phyloP scores from a whole-genome alignment of 345 rosid genomes.

The Viola odorata region DNA sequence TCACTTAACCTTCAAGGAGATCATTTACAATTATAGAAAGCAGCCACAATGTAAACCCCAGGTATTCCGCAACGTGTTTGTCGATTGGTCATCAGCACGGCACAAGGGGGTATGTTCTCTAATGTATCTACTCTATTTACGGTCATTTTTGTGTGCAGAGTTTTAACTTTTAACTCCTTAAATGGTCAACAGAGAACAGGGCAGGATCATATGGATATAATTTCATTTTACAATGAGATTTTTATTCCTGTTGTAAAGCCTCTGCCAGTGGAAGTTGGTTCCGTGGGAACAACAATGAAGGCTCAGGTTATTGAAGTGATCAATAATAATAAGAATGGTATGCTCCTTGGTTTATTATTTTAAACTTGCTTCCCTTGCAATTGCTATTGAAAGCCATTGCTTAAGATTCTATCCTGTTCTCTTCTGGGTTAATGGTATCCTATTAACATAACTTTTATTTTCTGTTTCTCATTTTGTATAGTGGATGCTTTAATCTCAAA shows the following conservation, averaged over 20 bases:
- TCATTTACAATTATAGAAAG: constrained; percentile 78
- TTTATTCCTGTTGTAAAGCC: constrained; percentile 84
- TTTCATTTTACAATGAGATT: constrained; percentile 55
- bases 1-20: constrained; percentile 73
- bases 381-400: no score
- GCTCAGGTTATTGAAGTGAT: constrained; percentile 41
- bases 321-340: constrained; percentile 57
- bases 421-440: no score
- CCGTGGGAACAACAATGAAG: constrained; percentile 41
- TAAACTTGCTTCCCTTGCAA: no score
- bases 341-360: constrained; percentile 5
- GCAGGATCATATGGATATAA: constrained; percentile 84
- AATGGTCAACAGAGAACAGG: constrained; percentile 58
- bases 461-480: no score
- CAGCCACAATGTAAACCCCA: constrained; percentile 95
- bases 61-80: constrained; percentile 78
- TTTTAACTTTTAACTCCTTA: constrained; percentile 25
- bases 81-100: constrained; percentile 60
- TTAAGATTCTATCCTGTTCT: no score
- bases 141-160: constrained; percentile 10
- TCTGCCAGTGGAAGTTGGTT: constrained; percentile 73
- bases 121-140: constrained; percentile 1
- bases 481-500: no score
- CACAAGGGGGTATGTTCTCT: constrained; percentile 49
- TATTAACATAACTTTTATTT: no score